These are phyloP conservation scores for Lachancea sp. DNA, from an alignment of 805 yeast species.

Conservation along the genomic window DNA sequence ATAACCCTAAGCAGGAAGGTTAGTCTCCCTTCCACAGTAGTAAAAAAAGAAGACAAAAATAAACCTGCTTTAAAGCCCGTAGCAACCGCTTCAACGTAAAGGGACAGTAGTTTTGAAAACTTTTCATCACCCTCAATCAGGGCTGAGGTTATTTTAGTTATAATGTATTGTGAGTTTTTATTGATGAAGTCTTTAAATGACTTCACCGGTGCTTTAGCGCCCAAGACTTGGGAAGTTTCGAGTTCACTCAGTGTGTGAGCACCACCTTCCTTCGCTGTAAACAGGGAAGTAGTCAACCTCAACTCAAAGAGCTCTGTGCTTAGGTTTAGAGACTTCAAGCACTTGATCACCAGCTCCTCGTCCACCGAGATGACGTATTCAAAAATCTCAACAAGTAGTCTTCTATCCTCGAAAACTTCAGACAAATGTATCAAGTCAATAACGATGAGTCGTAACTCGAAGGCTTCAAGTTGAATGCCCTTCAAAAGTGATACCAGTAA, in stretches of 20 bases:
- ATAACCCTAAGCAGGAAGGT: conserved; percentile 56
- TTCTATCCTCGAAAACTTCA: conserved; percentile 36
- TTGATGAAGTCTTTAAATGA: conserved; percentile 31
- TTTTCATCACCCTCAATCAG: conserved; percentile 32
- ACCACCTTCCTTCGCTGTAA: conserved; percentile 16
- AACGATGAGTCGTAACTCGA: conserved; percentile 35
- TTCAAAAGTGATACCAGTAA: conserved; percentile 35
- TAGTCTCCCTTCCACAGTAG: conserved; percentile 39
- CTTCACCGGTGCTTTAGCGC: conserved; percentile 18
- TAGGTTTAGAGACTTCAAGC: conserved; percentile 33
- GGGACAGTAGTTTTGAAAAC: conserved; percentile 38
- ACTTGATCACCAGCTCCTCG: conserved; percentile 36
- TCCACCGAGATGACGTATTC: conserved; percentile 36
- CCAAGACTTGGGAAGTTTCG: conserved; percentile 23
- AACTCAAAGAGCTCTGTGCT: conserved; percentile 50
- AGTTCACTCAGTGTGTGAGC: conserved; percentile 27
- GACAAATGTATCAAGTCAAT: conserved; percentile 36
- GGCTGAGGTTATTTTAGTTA: conserved; percentile 31
- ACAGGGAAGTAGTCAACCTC: conserved; percentile 59
- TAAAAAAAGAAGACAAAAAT: conserved; percentile 35
- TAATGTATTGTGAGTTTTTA: conserved; percentile 24
- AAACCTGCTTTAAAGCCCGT: conserved; percentile 28
- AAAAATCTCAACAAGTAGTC: conserved; percentile 35
- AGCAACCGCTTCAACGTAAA: conserved; percentile 42
- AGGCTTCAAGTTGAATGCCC: conserved; percentile 30